Conservation (phyloP, 352 stramenopile genomes). For the Peronospora tabacina region DNA sequence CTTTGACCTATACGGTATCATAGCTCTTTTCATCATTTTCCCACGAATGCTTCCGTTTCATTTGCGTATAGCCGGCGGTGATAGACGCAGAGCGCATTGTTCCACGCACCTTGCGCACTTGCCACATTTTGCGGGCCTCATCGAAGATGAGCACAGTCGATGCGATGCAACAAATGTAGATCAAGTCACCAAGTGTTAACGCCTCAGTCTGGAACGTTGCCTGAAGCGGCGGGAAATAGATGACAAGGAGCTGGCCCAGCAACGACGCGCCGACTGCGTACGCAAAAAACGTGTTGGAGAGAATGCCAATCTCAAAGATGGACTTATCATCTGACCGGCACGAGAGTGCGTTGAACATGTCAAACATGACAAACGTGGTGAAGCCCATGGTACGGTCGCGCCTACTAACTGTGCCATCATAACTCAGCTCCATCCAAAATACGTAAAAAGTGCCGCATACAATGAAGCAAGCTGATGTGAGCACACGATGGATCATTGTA, state of each 20-base stretch:
- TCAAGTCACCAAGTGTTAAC: constrained; percentile 87
- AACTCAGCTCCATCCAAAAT: constrained; percentile 76
- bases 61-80: constrained; percentile 31
- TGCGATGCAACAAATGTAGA: constrained; percentile 88
- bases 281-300: constrained; percentile 92
- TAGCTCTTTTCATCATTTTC: constrained; percentile 48
- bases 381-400: constrained; percentile 98
- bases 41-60: constrained; percentile 68
- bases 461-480: constrained; percentile 68
- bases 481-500: constrained; percentile 56
- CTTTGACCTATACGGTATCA: constrained; percentile 46
- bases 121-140: constrained; percentile 88
- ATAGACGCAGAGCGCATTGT: constrained; percentile 30
- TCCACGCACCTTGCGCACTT: constrained; percentile 33
- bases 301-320: constrained; percentile 87
- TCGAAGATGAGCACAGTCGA: constrained; percentile 92
- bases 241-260: constrained; percentile 92
- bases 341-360: constrained; percentile 97
- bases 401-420: constrained; percentile 87
- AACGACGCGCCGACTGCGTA: constrained; percentile 90
- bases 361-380: constrained; percentile 97
- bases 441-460: constrained; percentile 75
- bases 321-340: constrained; percentile 93
- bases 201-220: constrained; percentile 95
- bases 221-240: constrained; percentile 95